Evolutionary conservation across 805 yeast species (phyloP).

Genomic region (Lipomyces mesembrius): DNA sequence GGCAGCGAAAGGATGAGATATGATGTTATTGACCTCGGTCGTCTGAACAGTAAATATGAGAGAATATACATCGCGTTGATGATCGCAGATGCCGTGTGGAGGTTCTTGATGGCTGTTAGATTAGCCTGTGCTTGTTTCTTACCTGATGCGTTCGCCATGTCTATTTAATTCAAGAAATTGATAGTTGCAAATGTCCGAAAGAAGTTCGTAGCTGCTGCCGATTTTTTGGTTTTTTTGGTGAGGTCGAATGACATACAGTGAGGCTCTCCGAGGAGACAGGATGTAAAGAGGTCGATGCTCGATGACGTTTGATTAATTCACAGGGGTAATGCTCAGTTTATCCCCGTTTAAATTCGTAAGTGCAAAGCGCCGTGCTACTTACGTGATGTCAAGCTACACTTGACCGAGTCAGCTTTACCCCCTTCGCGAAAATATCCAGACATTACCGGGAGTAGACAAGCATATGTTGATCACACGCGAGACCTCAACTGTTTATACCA

Average conservation of each 20-base stretch:
- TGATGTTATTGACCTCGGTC: slow-evolving; percentile 56
- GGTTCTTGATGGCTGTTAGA: slow-evolving; percentile 41
- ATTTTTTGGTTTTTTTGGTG: no score
- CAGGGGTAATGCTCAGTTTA: background rate
- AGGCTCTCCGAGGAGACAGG: background rate
- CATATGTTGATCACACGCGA: background rate
- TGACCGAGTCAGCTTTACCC: no score
- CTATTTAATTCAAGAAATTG: background rate
- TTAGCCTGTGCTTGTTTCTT: slow-evolving; percentile 50
- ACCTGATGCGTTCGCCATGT: slow-evolving; percentile 53
- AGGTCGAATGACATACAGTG: background rate
- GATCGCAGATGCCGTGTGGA: slow-evolving; percentile 48
- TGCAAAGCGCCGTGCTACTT: background rate
- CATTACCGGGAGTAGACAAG: no score
- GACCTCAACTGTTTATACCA: background rate
- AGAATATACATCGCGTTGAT: slow-evolving; percentile 52
- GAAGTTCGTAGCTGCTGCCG: background rate
- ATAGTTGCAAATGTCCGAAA: background rate
- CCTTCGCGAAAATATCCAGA: no score
- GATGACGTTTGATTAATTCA: background rate
- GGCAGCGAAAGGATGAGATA: slow-evolving; percentile 53
- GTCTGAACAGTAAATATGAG: slow-evolving; percentile 47
- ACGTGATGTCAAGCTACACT: background rate
- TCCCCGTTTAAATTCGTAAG: no score
- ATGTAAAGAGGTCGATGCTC: background rate